A percentile compares a stretch with the other conserved stretches of the same genome.
Conservation (phyloP, 306 rosid species). For the Acacia confusa region DNA sequence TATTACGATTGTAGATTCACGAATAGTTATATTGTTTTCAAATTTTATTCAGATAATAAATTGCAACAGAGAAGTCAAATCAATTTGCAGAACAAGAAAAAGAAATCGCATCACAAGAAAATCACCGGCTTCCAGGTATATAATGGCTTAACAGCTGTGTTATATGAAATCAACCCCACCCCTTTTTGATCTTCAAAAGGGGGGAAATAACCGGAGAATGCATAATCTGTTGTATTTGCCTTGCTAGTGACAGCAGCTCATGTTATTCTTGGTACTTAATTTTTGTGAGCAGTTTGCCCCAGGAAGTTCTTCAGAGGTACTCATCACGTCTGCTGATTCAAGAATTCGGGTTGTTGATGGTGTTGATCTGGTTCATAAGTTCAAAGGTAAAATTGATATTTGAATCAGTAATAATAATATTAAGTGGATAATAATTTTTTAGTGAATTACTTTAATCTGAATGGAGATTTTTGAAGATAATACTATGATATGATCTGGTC, state of each 20-base stretch:
- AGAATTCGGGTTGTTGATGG: conserved; percentile 81
- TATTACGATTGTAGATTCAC: conserved; percentile 13
- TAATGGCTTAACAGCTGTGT: conserved; percentile 24
- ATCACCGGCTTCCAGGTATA: conserved; percentile 91
- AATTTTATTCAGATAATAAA: conserved; percentile 62
- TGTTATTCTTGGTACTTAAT: conserved; percentile 23
- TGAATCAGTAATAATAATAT: not conserved
- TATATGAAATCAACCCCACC: conserved; percentile 3
- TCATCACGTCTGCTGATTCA: conserved; percentile 84
- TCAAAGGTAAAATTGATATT: conserved; percentile 56
- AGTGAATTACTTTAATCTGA: not conserved
- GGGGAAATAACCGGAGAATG: not conserved
- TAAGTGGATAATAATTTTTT: not conserved
- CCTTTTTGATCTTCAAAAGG: not conserved
- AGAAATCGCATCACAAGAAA: conserved; percentile 74
- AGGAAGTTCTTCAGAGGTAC: conserved; percentile 87
- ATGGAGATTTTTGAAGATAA: not conserved
- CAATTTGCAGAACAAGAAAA: conserved; percentile 84
- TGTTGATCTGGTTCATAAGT: conserved; percentile 71
- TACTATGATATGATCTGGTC: conserved; percentile 8
- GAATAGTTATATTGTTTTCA: conserved; percentile 5
- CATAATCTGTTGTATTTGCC: not conserved
- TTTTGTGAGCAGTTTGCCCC: conserved; percentile 76
- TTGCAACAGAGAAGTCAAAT: conserved; percentile 67
- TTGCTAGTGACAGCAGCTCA: not conserved